Conservation (phyloP, 2,329 filamentous ascomycete genomes). For the Pleurostoma richardsiae region DNA sequence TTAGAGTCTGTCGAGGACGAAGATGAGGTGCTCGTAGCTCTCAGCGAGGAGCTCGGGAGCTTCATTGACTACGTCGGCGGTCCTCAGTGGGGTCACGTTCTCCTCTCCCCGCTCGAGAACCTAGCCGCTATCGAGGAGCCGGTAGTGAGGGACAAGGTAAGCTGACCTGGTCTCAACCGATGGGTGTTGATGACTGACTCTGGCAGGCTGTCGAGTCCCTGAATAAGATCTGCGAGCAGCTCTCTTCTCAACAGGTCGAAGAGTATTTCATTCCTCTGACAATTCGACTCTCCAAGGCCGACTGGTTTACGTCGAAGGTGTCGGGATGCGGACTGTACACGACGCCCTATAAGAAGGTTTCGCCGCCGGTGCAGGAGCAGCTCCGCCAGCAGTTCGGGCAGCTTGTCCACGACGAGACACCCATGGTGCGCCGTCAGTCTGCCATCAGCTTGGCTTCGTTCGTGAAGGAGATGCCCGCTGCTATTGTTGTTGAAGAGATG, state of each 20-base stretch:
- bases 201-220: slow-evolving; percentile 90
- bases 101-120: slow-evolving; percentile 95
- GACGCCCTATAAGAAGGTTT: slow-evolving; percentile 87
- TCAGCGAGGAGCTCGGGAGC: slow-evolving; percentile 92
- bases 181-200: slow-evolving; percentile 8
- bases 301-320: slow-evolving; percentile 99
- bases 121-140: slow-evolving; percentile 97
- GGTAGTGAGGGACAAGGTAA: slow-evolving; percentile 93
- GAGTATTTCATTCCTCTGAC: slow-evolving; percentile 96
- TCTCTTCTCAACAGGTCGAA: slow-evolving; percentile 90
- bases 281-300: slow-evolving; percentile 93
- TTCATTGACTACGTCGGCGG: slow-evolving; percentile 98
- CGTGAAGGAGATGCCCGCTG: slow-evolving; percentile 90
- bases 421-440: slow-evolving; percentile 96
- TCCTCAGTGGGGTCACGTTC: slow-evolving; percentile 87
- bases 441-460: slow-evolving; percentile 97
- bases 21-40: slow-evolving; percentile 93
- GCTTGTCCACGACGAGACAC: slow-evolving; percentile 96
- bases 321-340: slow-evolving; percentile 95
- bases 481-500: slow-evolving; percentile 95
- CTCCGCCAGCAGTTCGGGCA: slow-evolving; percentile 88
- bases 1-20: slow-evolving; percentile 98
- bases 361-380: slow-evolving; percentile 80
- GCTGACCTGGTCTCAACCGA: slow-evolving; percentile 10
- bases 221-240: slow-evolving; percentile 96